These are phyloP conservation scores for Kurtzmaniella fragi DNA, from an alignment of 805 yeast species.

Conservation along the genomic window DNA sequence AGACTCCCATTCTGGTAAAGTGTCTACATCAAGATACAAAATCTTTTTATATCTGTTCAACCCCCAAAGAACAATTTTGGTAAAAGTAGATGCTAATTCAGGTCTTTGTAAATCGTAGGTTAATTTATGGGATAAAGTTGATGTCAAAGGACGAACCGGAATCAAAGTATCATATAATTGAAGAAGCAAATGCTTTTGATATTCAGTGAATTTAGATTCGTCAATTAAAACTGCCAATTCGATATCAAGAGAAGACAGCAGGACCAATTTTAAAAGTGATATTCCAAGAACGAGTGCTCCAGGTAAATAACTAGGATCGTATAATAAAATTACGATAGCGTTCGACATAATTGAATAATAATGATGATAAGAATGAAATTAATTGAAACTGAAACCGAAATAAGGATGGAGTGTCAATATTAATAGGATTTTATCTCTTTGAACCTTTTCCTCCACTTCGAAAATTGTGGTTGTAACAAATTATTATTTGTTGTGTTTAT, in stretches of 20 bases:
- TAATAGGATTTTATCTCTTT: too few species aligned
- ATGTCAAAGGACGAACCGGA: constrained; percentile 20
- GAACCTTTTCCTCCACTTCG: too few species aligned
- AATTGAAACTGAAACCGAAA: too few species aligned
- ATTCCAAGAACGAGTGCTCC: constrained; percentile 53
- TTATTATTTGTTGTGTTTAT: too few species aligned
- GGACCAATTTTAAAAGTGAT: constrained; percentile 15
- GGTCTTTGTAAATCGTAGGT: constrained; percentile 41
- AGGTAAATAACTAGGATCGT: constrained; percentile 48
- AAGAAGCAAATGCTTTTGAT: constrained; percentile 23
- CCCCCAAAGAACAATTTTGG: constrained; percentile 57
- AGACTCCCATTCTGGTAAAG: constrained; percentile 35
- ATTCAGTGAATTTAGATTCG: constrained; percentile 15
- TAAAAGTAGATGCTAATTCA: constrained; percentile 47
- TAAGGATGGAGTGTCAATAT: too few species aligned
- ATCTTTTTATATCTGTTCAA: constrained; percentile 40
- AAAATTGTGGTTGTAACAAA: too few species aligned
- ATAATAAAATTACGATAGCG: constrained; percentile 47
- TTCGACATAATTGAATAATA: constrained; percentile 13
- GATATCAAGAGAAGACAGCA: constrained; percentile 5
- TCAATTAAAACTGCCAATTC: constrained; percentile 31
- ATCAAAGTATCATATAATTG: constrained; percentile 25
- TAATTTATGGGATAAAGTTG: constrained; percentile 22
- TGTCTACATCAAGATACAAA: constrained; percentile 62
- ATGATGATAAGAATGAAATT: too few species aligned